Evolutionary conservation across 371 early-diverging fungal genomes (phyloP).

Genomic region (Mortierella sp.): DNA sequence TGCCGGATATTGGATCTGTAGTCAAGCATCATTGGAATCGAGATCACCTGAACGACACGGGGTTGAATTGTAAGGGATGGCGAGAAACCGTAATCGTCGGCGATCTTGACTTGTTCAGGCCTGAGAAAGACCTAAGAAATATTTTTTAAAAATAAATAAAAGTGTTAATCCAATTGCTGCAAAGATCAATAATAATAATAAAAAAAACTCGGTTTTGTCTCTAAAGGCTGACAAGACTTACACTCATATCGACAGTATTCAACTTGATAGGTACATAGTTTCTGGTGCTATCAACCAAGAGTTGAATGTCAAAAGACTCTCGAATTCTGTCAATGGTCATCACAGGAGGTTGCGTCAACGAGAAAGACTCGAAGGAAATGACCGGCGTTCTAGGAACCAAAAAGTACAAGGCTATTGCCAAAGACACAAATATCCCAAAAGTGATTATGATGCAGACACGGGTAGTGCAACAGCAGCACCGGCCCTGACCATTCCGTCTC

Average conservation of each 20-base stretch:
- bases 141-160: conserved; percentile 1
- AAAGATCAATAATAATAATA: neutral
- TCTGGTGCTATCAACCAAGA: conserved; percentile 30
- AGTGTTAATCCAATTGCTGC: neutral
- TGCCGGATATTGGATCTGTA: conserved; percentile 11
- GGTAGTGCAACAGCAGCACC: conserved; percentile 36
- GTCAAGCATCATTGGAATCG: conserved; percentile 35
- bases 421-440: conserved; percentile 10
- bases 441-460: conserved; percentile 23
- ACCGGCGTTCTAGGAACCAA: conserved; percentile 30
- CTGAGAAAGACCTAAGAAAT: conserved; percentile 21
- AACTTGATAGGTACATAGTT: conserved; percentile 44
- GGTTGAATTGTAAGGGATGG: conserved; percentile 25
- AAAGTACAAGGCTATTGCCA: conserved; percentile 38
- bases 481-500: neutral
- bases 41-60: conserved; percentile 9
- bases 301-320: conserved; percentile 32
- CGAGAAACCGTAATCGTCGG: conserved; percentile 16
- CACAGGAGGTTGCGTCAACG: conserved; percentile 1
- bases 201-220: neutral
- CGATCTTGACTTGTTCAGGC: conserved; percentile 15
- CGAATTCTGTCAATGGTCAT: conserved; percentile 26
- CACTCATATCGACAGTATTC: conserved; percentile 21
- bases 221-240: neutral
- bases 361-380: conserved; percentile 33